Conservation (phyloP, 495 filamentous ascomycete species). For the Letharia columbiana region DNA sequence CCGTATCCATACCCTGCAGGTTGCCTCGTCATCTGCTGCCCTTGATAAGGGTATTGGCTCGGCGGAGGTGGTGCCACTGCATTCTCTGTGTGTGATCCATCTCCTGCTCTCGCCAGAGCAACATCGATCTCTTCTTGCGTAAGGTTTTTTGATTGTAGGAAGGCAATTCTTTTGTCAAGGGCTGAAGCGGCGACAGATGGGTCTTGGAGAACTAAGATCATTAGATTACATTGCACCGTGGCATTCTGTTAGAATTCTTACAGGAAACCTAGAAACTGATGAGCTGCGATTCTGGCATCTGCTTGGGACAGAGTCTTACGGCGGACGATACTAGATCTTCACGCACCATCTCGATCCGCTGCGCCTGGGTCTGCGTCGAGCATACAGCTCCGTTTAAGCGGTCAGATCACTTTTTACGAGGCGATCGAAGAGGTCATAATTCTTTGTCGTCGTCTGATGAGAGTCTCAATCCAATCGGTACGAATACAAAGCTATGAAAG, state of each 20-base stretch:
- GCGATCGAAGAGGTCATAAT: not conserved
- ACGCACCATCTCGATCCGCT: conserved; percentile 52
- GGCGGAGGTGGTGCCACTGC: conserved; percentile 32
- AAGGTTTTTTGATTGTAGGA: conserved; percentile 93
- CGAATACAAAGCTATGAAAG: not conserved
- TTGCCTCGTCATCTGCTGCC: conserved; percentile 41
- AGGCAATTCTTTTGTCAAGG: conserved; percentile 85
- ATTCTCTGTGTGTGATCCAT: conserved; percentile 39
- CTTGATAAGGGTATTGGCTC: conserved; percentile 38
- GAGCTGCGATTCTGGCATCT: conserved; percentile 24
- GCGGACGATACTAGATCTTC: conserved; percentile 81
- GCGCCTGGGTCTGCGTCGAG: not conserved
- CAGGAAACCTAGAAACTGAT: conserved; percentile 45
- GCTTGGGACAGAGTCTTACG: conserved; percentile 39
- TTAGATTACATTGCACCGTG: conserved; percentile 1
- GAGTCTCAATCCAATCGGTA: not conserved
- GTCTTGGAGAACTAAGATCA: conserved; percentile 73
- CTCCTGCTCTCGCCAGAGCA: conserved; percentile 65
- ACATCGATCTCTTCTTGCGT: conserved; percentile 89
- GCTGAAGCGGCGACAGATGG: conserved; percentile 82
- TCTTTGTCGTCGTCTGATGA: not conserved
- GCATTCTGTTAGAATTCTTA: conserved; percentile 25
- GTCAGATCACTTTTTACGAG: not conserved
- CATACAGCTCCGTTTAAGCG: not conserved
- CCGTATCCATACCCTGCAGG: conserved; percentile 52